Conservation (phyloP, 768 basidiomycete species). For the Leccinum disarticulatum region DNA sequence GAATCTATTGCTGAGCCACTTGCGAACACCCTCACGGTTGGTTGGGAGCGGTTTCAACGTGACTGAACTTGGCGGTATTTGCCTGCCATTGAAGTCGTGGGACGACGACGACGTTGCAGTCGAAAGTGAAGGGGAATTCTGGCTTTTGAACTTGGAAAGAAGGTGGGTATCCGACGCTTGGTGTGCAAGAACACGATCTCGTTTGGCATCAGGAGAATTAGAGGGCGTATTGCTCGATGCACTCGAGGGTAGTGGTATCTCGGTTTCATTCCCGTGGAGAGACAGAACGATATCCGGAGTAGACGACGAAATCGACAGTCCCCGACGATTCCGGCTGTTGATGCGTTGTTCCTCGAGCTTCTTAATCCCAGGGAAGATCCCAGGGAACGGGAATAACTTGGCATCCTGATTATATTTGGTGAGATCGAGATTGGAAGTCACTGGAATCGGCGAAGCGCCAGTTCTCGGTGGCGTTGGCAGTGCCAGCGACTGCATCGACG, state of each 20-base stretch:
- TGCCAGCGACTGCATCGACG: conserved; percentile 57
- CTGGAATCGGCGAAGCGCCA: conserved; percentile 76
- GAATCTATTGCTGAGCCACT: conserved; percentile 70
- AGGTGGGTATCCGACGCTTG: conserved; percentile 71
- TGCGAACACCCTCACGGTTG: conserved; percentile 75
- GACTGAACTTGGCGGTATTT: conserved; percentile 36
- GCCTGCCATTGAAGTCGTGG: conserved; percentile 45
- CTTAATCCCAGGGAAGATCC: conserved; percentile 87
- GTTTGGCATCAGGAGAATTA: conserved; percentile 48
- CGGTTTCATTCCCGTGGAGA: conserved; percentile 45
- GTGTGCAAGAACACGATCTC: conserved; percentile 65
- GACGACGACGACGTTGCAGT: conserved; percentile 47
- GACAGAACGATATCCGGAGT: conserved; percentile 49
- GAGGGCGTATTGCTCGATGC: conserved; percentile 53
- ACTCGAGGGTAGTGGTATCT: conserved; percentile 42
- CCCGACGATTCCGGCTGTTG: conserved; percentile 52
- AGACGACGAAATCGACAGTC: conserved; percentile 47
- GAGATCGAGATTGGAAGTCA: conserved; percentile 67
- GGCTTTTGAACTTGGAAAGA: conserved; percentile 48
- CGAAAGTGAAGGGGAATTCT: conserved; percentile 41
- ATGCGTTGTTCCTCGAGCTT: conserved; percentile 70
- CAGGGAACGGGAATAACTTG: conserved; percentile 91
- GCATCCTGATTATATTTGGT: conserved; percentile 63
- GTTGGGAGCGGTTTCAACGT: conserved; percentile 56
- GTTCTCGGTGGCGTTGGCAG: conserved; percentile 54